Evolutionary conservation across 768 basidiomycete genomes (phyloP), one percentile per base, ranked within the genome.

Genomic region (Mycena latifolia): DNA sequence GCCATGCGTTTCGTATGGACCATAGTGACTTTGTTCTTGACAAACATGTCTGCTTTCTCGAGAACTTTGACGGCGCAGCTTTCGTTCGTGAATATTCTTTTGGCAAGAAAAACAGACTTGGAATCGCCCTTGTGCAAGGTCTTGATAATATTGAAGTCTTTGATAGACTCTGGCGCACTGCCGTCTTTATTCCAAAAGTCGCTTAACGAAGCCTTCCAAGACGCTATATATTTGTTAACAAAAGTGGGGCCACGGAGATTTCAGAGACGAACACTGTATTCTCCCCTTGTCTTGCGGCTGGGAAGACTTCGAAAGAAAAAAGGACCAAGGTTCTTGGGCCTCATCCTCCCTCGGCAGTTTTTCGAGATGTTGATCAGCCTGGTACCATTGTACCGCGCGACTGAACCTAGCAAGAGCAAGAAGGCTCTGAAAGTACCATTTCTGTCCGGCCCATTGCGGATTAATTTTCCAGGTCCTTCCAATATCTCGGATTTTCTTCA

Each of bases 371-470:
- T n/a, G 25, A 27, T 28, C 59, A 52, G 39, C 48, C 35, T 60
- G 59, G 48, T 60, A 60, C 59, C 59, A 60, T 12, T 52, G 51
- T 11, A 52, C 24, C 17, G 39, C 28, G 28, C 59, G 59, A 43
- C 59, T 60, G 47, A 60, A 52, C n/a, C 47, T 28, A 17, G 59
- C 39, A 52, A 52, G 47, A 11, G 47, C 31, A 12, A 51, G 18
- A 17, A 59, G 17, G n/a, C 47, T 27, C 20, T 28, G 33, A 6
- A 28, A 39, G 35, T 48, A 50, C 33, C 47, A 59, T 2, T 50
- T 27, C 47, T 50, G 46, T 39, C 41, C 55, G 33, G 55, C 1
- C 43, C 55, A 29, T 31, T 33, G 29, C 24, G 57, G 47, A 28
- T 37, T 59, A 17, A 20, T 28, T 8, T 59, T 22, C 46, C 46